Evolutionary conservation across 2,329 filamentous ascomycete genomes (phyloP).

Genomic region (Monosporascus ibericus): DNA sequence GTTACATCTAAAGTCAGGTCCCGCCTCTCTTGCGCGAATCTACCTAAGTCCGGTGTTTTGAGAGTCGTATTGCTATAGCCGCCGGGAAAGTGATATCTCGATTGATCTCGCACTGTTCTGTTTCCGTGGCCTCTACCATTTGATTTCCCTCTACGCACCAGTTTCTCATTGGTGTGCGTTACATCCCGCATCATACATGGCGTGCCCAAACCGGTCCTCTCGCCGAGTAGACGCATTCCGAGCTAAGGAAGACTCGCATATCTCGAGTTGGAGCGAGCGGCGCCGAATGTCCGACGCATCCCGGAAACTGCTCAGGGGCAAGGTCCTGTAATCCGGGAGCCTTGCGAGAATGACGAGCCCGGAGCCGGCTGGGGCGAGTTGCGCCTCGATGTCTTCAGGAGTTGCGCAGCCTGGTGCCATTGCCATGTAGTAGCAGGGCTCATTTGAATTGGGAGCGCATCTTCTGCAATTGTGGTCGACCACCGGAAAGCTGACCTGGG

Average conservation of each 20-base stretch:
- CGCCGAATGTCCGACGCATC: conserved; percentile 6
- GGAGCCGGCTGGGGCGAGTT: conserved; percentile 8
- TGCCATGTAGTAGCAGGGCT: conserved; percentile 14
- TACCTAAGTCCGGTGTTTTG: no score
- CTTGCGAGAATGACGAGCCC: conserved; percentile 10
- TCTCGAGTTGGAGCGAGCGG: conserved; percentile 17
- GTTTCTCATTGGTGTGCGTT: background rate
- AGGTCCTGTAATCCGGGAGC: conserved; percentile 6
- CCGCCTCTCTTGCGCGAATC: no score
- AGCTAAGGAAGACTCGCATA: conserved; percentile 11
- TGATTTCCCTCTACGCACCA: background rate
- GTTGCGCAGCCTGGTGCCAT: conserved; percentile 11
- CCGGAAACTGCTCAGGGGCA: conserved; percentile 7
- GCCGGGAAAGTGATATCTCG: background rate
- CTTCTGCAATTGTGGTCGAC: conserved; percentile 16
- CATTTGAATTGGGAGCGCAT: background rate
- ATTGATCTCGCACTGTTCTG: background rate
- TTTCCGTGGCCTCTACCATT: background rate
- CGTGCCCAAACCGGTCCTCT: background rate
- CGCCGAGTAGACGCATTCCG: background rate
- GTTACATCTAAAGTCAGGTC: no score
- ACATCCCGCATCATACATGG: background rate
- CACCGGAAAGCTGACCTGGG: conserved; percentile 19
- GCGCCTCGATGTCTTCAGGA: conserved; percentile 11
- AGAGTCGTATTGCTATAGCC: no score